Evolutionary conservation across 495 filamentous ascomycete species (phyloP).

Genomic region (Chaetomium tenue): DNA sequence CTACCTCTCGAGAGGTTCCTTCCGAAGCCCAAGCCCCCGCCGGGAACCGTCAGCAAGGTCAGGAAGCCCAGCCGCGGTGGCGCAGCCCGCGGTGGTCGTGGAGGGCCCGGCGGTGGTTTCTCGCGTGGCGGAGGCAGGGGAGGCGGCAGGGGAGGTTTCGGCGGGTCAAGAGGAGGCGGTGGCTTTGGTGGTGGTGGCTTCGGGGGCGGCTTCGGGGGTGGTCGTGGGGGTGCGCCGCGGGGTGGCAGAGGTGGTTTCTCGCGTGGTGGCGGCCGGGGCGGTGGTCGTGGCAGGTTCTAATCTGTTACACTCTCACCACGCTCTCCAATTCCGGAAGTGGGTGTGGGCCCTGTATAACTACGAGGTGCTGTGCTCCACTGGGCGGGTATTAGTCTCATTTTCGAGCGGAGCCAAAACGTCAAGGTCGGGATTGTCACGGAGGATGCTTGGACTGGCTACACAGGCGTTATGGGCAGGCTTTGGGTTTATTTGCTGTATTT

Average conservation of each 20-base stretch:
- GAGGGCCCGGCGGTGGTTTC: constrained; percentile 43
- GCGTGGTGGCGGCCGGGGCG: constrained; percentile 30
- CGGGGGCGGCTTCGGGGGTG: constrained; percentile 31
- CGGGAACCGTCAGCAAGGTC: constrained; percentile 56
- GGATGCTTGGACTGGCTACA: constrained; percentile 31
- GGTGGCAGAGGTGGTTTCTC: constrained; percentile 31
- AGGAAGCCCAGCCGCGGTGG: constrained; percentile 56
- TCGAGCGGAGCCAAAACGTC: constrained; percentile 21
- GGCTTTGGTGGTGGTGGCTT: constrained; percentile 29
- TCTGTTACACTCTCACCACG: neutral
- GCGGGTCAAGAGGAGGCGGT: constrained; percentile 32
- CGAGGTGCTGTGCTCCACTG: neutral
- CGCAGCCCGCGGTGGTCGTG: constrained; percentile 39
- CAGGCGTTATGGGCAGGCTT: constrained; percentile 31
- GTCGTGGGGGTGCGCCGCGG: constrained; percentile 27
- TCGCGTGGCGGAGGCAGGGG: constrained; percentile 38
- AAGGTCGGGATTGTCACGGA: constrained; percentile 27
- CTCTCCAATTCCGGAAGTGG: neutral
- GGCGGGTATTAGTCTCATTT: constrained; percentile 14
- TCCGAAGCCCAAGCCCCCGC: constrained; percentile 85
- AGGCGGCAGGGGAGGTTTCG: constrained; percentile 43
- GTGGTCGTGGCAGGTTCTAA: constrained; percentile 23
- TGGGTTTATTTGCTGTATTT: constrained; percentile 27
- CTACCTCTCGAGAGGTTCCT: constrained; percentile 94
- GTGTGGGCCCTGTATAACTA: constrained; percentile 14